Evolutionary conservation across 2,329 filamentous ascomycete genomes (phyloP), one percentile per base, ranked within the genome.

Genomic region (Neocatenulostroma microsporum): DNA sequence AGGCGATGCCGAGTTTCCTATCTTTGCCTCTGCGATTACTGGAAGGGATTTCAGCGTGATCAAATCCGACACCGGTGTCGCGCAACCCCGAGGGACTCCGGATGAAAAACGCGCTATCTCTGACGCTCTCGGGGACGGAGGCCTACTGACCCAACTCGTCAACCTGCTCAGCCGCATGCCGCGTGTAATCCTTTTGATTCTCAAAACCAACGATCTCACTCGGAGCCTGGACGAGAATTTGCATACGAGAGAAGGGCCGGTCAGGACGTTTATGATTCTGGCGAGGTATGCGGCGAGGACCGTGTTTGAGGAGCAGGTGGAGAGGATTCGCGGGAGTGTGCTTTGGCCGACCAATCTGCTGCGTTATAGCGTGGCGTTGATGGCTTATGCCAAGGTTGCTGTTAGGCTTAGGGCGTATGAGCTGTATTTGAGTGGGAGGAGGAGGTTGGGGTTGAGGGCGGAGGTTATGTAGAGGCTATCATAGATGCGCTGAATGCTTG

Each of bases 131-230:
- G 83, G 87, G 31, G 86, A 95, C 37, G 89, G 89, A 8, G 49
- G 52, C 14, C 75, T 98, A 58, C 71, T 98, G 24, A 83, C 84
- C 43, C 82, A 95, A 52, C 71, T 98, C 5, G 85, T 98, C 6
- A 80, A 88, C 48, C 69, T 98, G 48, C 75, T 98, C 5, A 85
- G 86, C 32, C 78, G 85, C 51, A 88, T 98, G 5, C 91, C 91
- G 1, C 72, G 87, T 29, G 85, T 98, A 46, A 94, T 98, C 37
- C 72, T 98, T 10, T 70, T 98, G 20, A 96, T 98, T 48, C 72
- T 98, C 44, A 98, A 98, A 67, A 98, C 91, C 2, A 98, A 98
- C 59, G 91, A 98, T 63, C 68, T 98, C 25, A 98, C 91, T 12
- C 79, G 91, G 46, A 91, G 82, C 51, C 73, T 98, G 13, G 91